Conservation (phyloP, 2,329 filamentous ascomycete species). For the Rhynchosporium graminicola region DNA sequence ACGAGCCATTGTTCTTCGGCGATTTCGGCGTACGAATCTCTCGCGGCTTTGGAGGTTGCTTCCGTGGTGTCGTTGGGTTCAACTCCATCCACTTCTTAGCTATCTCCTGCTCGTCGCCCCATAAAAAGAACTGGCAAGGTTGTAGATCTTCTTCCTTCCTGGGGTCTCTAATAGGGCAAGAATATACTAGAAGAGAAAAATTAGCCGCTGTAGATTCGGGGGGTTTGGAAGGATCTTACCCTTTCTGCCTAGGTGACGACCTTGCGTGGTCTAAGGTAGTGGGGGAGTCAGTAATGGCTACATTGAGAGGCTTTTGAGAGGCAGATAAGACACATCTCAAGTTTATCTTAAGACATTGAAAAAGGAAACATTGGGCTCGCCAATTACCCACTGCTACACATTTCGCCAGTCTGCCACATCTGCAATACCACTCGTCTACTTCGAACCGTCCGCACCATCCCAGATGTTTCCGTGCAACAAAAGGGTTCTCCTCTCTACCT, state of each 20-base stretch:
- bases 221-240: background rate
- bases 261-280: background rate
- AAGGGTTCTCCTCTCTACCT: background rate
- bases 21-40: background rate
- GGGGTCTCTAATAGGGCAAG: background rate
- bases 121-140: constrained; percentile 13
- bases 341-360: background rate
- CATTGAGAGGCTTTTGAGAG: too few species aligned
- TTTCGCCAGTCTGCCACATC: background rate
- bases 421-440: constrained; percentile 1
- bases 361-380: background rate
- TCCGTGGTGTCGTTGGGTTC: constrained; percentile 7
- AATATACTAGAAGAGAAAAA: background rate
- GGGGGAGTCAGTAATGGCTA: too few species aligned
- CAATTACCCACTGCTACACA: background rate
- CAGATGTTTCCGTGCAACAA: background rate
- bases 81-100: constrained; percentile 6
- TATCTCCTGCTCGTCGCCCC: background rate
- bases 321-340: too few species aligned
- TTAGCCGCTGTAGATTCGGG: background rate
- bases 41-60: constrained; percentile 8
- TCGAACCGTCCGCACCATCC: constrained; percentile 5
- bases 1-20: background rate
- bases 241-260: background rate
- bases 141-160: background rate